Evolutionary conservation across 345 rosid species (phyloP), one percentile per base, ranked within the genome.

Genomic region (Corymbia maculata): DNA sequence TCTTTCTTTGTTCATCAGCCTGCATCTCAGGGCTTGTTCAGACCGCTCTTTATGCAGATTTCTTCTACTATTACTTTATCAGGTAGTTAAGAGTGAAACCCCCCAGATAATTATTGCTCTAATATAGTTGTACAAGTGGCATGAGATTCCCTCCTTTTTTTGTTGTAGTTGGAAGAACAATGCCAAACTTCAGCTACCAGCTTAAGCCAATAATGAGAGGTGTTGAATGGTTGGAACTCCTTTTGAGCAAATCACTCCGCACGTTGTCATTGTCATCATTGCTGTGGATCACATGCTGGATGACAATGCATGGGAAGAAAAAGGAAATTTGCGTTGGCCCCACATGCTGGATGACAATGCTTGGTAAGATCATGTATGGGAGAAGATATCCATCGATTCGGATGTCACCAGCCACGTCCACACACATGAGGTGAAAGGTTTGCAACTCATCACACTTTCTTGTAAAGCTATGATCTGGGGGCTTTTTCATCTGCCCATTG

Each of bases 101-200:
- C 24, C n/a, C 36, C 3, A 0, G 70, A 14, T n/a, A 45, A 80
- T 82, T 44, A 28, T 79, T 36, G 32, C 42, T 45, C 12, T 28
- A 64, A 14, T 64, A 16, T 87, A 28, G 21, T 12, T 59, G 44
- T 59, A 50, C 52, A 11, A 68, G 22, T 87, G 42, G 68, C 6
- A 21, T 53, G 79, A 79, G 59, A 26, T 80, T 51, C 75, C 47
- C 19, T 30, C 59, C 10, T 85, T 88, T 86, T 24, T n/a, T 36
- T 36, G 42, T 36, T 53, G 79, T 95, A 97, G 99, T 92, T 97
- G 99, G 99, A 97, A 94, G 91, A 95, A 96, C 90, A 97, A 95
- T 87, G 93, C 95, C 30, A 97, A 94, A 93, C 97, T 97, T 91
- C 95, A 97, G 93, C 95, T 97, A 86, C 99, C 99, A 87, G 98